Conservation (phyloP, 2,329 filamentous ascomycete species). For the Stachybotrys chartarum region DNA sequence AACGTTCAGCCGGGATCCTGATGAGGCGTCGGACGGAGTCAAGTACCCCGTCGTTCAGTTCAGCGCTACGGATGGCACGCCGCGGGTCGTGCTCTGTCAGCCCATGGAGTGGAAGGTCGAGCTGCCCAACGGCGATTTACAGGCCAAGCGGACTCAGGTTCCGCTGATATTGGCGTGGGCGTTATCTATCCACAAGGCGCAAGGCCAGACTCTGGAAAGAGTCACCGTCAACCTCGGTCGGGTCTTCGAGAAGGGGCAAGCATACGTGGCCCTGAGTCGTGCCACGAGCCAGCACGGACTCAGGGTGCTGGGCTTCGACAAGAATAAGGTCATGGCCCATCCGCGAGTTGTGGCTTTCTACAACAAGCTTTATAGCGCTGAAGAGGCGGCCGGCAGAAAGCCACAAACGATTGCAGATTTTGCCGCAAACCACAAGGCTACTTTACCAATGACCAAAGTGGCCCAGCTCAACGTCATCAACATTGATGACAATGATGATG, state of each 20-base stretch:
- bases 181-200: slow-evolving; percentile 94
- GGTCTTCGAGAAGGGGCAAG: slow-evolving; percentile 95
- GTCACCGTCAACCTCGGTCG: slow-evolving; percentile 90
- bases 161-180: slow-evolving; percentile 96
- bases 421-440: slow-evolving; percentile 24
- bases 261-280: slow-evolving; percentile 91
- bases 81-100: slow-evolving; percentile 61
- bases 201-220: slow-evolving; percentile 86
- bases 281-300: slow-evolving; percentile 82
- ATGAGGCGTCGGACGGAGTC: slow-evolving; percentile 38
- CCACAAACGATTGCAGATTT: slow-evolving; percentile 31
- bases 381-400: slow-evolving; percentile 36
- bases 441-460: slow-evolving; percentile 3
- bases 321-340: slow-evolving; percentile 89
- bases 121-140: slow-evolving; percentile 87
- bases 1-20: slow-evolving; percentile 33
- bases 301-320: slow-evolving; percentile 83
- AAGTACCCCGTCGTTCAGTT: slow-evolving; percentile 84
- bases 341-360: slow-evolving; percentile 83
- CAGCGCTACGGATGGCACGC: slow-evolving; percentile 64
- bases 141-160: slow-evolving; percentile 75
- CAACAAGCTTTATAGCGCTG: slow-evolving; percentile 68
- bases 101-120: slow-evolving; percentile 96
- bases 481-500: slow-evolving; percentile 24
- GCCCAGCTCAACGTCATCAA: slow-evolving; percentile 18